Base-by-base conservation (phyloP, 1,139 yeast genomes). In the Protomyces macrosporus region DNA sequence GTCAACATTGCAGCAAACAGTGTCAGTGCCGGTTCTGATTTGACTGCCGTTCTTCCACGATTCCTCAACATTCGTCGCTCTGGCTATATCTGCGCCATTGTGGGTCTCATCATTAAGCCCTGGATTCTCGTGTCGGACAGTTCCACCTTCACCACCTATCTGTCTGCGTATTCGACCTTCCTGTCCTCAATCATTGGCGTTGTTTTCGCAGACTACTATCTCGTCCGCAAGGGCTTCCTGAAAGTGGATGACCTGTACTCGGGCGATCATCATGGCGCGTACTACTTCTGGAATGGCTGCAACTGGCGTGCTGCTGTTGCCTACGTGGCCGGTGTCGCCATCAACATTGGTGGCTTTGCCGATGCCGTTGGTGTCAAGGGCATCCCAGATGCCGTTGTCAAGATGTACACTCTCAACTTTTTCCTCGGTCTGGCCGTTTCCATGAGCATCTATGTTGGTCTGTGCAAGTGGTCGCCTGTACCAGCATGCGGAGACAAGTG, bases 21-120 rank as follows among this genome's bases (percentile, higher is more conserved):
- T 3, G 78, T 90, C 63, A 85, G 95, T 3, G 93, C 95, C 62
- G 97, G 97, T 72, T 90, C 96, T 3, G 97, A 90, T 76, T 83
- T 89, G 77, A 83, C 96, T 12, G 95, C 97, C 1, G 73, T 90
- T 68, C 74, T 88, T 58, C 97, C 97, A 45, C 79, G 86, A 66
- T 89, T 79, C 75, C 78, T 90, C 72, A 89, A 86, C 76, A 90
- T 90, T 71, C 82, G 95, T 75, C 84, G 97, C 69, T 89, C 89
- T 32, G 86, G 84, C 48, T 81, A 80, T 0, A 82, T 83, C 72
- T 77, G 82, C 68, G 84, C 84, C 30, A 84, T 81, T 69, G 76
- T 82, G 69, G 84, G 84, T 70, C 81, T 84, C 33, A 83, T 86
- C 66, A 85, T 90, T 68, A 87, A 91, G 72, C 97, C 97, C 62